Evolutionary conservation across 306 rosid species (phyloP), one percentile per base, ranked within the genome.

Genomic region (Dryas alaskensis): DNA sequence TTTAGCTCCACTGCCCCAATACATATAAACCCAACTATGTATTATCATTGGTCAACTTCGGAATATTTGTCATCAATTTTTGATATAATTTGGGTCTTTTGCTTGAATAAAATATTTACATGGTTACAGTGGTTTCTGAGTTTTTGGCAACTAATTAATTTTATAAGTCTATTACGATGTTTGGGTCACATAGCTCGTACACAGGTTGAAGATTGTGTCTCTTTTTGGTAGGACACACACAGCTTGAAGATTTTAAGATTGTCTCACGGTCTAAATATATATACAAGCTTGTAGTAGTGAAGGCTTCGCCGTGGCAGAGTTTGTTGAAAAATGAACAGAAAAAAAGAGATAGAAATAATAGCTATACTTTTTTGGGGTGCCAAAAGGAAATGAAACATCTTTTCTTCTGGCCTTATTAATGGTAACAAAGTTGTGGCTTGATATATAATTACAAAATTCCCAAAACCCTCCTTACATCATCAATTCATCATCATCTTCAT

Each of bases 1-100:
- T 27, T 50, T 39, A 65, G 75, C 8, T 69, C 59, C 83, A 74
- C 75, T 66, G 74, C 75, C 59, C 77, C 55, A 80, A 52, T 68
- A 31, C 37, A 31, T 31, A 60, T 54, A 55, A 68, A 75, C 22
- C 74, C 76, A 51, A 73, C 60, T 79, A 64, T 45, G 22, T 60
- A 49, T 59, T 42, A n/a, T 3, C 6, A 51, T 13, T 60, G 66
- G 14, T 31, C 37, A 27, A 25, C 66, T 42, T 66, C 64, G 63
- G 16, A 48, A 37, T 49, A 40, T 60, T 2, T 5, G 69, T n/a
- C 64, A 54, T 42, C 47, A 44, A 44, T 63, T 13, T 13, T 58
- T 58, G 8, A 13, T 27, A 3, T 31, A 31, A 1, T 57, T 13
- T 44, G 13, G n/a, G 64, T 27, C 4, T 27, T 22, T 53, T 40